Conservation (phyloP, 768 basidiomycete genomes). For the Suillus brevipes region DNA sequence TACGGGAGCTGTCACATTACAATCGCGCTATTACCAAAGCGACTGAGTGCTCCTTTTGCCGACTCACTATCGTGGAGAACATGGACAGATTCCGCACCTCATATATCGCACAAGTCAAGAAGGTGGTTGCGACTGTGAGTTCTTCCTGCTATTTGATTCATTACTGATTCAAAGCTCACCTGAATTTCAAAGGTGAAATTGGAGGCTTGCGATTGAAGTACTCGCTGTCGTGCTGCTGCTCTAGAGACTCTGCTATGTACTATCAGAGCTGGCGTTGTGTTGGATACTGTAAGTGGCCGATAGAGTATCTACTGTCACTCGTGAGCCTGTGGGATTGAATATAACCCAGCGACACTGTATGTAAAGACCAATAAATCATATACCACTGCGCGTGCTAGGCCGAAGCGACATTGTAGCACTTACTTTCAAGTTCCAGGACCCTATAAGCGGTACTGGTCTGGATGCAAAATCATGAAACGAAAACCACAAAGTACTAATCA, state of each 20-base stretch:
- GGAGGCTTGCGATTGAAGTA: neutral
- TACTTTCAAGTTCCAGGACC: too few relatives aligned
- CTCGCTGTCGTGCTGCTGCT: neutral
- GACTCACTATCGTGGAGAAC: neutral
- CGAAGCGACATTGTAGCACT: neutral
- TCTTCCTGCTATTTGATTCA: neutral
- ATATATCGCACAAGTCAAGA: conserved; percentile 4
- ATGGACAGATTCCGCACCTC: neutral
- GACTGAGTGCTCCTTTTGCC: neutral
- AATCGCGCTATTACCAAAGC: neutral
- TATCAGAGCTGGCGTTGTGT: neutral
- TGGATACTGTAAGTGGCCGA: neutral
- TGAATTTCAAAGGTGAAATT: conserved; percentile 7
- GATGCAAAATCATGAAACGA: too few relatives aligned
- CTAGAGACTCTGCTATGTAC: neutral
- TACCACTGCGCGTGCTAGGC: neutral
- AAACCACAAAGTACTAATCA: too few relatives aligned
- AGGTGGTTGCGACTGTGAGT: conserved; percentile 11
- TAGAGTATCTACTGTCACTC: too few relatives aligned
- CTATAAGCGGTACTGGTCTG: too few relatives aligned
- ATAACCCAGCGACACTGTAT: neutral
- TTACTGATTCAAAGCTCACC: conserved; percentile 5
- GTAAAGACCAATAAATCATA: neutral
- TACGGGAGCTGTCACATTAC: neutral
- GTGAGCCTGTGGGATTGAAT: neutral